Evolutionary conservation across 345 rosid genomes (phyloP), one percentile per base, ranked within the genome.

Genomic region (Gossypioides kirkii): DNA sequence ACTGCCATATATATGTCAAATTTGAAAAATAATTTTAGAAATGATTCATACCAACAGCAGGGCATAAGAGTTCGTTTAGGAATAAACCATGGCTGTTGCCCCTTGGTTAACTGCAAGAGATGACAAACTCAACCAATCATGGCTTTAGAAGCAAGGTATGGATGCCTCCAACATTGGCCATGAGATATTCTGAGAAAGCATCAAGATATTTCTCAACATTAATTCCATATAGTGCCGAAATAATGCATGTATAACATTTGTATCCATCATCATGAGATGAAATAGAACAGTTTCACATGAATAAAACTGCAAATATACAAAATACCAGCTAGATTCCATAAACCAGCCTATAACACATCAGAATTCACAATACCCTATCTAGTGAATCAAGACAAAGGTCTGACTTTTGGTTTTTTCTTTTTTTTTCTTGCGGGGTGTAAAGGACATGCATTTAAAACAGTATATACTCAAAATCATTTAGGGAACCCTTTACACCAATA

Each of bases 141-240:
- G 59, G 72, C 72, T 68, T 50, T 49, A 68, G 72, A 68, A 68
- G 72, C 72, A 68, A 68, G 72, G 43, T 50, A 68, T 68, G 45
- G 59, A 49, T 68, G 45, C 59, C 72, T 49, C 72, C 72, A 68
- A 58, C 62, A 58, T 58, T 58, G 61, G 61, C 61, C 62, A 58
- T 58, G 62, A 47, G 23, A 67, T 14, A 23, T 47, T 67, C 71
- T 67, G 71, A 23, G 56, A 67, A 47, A 47, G 70, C 70, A 65
- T 47, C 42, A 67, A 67, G 42, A 67, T 47, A 67, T 67, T 25
- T 49, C 71, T 67, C 56, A 47, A 66, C 55, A 47, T 67, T 59
- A 59, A 63, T 42, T 61, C 50, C 69, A 63, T 42, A 63, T 63
- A 63, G 50, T 42, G 69, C 50, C 13, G 47, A 10, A 63, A 42